Percentiles rank a stretch among this genome's conserved stretches.
Conservation (phyloP, 2,329 filamentous ascomycete genomes). For the Westerdykella ornata region DNA sequence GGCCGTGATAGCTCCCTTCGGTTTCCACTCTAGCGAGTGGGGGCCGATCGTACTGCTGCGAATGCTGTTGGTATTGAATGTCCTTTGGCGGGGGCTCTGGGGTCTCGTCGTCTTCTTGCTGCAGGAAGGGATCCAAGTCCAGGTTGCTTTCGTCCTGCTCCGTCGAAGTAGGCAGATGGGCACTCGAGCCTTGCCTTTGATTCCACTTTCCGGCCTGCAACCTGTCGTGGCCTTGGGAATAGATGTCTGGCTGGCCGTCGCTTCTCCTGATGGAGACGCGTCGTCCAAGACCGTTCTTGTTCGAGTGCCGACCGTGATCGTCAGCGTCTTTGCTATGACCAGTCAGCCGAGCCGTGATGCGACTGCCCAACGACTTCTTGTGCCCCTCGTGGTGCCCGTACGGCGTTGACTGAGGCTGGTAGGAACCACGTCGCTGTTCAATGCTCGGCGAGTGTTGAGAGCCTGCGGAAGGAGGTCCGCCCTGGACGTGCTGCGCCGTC, state of each 20-base stretch:
- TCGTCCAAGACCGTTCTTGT: slow-evolving; percentile 28
- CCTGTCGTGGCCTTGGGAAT: slow-evolving; percentile 19
- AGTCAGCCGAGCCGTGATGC: slow-evolving; percentile 24
- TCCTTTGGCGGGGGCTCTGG: slow-evolving; percentile 36
- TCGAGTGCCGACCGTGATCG: slow-evolving; percentile 21
- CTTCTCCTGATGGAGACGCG: slow-evolving; percentile 34
- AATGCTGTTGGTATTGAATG: slow-evolving; percentile 24
- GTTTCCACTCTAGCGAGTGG: slow-evolving; percentile 36
- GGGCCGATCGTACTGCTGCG: slow-evolving; percentile 28
- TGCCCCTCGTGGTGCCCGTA: slow-evolving; percentile 18
- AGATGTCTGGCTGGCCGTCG: slow-evolving; percentile 24
- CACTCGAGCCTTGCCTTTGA: slow-evolving; percentile 25
- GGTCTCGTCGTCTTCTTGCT: slow-evolving; percentile 24
- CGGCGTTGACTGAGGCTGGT: slow-evolving; percentile 17
- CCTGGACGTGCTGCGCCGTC: slow-evolving; percentile 16
- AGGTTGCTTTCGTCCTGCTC: slow-evolving; percentile 37
- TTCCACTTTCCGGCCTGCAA: slow-evolving; percentile 18
- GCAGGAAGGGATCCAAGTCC: slow-evolving; percentile 35
- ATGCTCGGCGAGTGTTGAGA: slow-evolving; percentile 17
- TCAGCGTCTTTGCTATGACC: slow-evolving; percentile 27
- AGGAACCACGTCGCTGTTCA: slow-evolving; percentile 21
- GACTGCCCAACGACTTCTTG: slow-evolving; percentile 32
- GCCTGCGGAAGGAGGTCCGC: slow-evolving; percentile 10
- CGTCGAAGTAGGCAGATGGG: slow-evolving; percentile 30
- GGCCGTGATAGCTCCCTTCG: slow-evolving; percentile 29